Evolutionary conservation across 1,139 yeast species (phyloP), one percentile per base, ranked within the genome.

Genomic region (Taphrina deformans): DNA sequence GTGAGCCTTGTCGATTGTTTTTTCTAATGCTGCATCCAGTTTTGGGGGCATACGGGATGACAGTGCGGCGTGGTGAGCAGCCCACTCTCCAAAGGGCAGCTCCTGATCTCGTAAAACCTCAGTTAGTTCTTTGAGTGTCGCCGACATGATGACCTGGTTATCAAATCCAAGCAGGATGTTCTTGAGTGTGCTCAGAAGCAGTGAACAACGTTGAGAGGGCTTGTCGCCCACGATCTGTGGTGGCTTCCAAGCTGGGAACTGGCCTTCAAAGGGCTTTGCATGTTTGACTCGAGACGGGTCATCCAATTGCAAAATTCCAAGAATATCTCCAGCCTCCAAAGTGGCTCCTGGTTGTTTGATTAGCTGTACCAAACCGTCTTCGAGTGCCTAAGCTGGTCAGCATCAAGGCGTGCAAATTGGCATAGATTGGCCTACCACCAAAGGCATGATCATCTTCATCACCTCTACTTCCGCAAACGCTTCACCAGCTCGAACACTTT

Each of bases 261-360:
- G 91, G 60, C 97, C 98, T 76, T 91, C 97, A 73, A 83, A 93
- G 59, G 98, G 97, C 75, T 87, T 80, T 58, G 99, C 99, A 74
- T 92, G 99, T 77, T 93, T 93, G 65, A 93, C 99, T 79, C 90
- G 91, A 6, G 96, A 86, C 69, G 99, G 98, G 76, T 93, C 99
- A 75, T 95, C 99, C 68, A 93, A 82, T 33, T 97, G 87, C 71
- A 93, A 82, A 69, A 93, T 93, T 35, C 98, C 99, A 74, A 93
- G 84, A 69, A 95, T 92, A 75, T 93, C 99, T 78, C 99, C 99
- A 59, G 98, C 97, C 73, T 85, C 85, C 68, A 93, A 88, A 46
- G 96, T 90, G 10, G 97, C 87, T 67, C 99, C 99, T n/a, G 99
- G 98, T 78, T 95, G 99, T 77, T 93, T 92, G 74, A 93, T 85